Base-by-base conservation (phyloP, 495 filamentous ascomycete species). In the Podospora australis region DNA sequence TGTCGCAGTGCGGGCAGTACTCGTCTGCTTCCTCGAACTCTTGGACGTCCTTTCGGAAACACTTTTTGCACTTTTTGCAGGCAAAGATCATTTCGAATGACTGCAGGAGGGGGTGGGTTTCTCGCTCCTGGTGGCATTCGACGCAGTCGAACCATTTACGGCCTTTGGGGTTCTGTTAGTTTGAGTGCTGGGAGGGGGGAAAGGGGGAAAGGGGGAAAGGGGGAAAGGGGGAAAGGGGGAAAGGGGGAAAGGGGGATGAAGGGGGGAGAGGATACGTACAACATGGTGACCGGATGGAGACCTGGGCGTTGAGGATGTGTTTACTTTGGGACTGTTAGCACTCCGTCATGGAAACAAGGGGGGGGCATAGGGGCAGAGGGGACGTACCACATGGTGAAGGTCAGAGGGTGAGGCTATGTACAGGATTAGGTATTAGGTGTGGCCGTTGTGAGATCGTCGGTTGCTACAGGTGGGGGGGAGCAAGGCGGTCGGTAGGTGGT, bases 1-100 rank as follows among this genome's bases (percentile, higher is more conserved):
- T 98, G 66, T 98, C 92, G 74, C 92, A 98, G 70, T 96, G 86
- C n/a, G 92, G 94, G 71, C 92, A 97, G 72, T 95, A 97, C 68
- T 98, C 94, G 73, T 98, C 94, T 64, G 88, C 87, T 54, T 96
- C 94, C 57, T 98, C 92, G 60, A 95, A 96, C 63, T 96, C 86
- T 43, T 78, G 66, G 14, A 83, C 81, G 57, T 96, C 86, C 70
- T 97, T 98, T 39, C 92, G 85, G 76, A 98, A 98, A 66, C 82
- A 88, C 72, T 96, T 97, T 55, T 84, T 87, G 80, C 92, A 98
- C 72, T 98, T 98, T 50, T 98, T 98, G 78, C 92, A 98, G 21
- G 85, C 89, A 59, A 98, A 96, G 0, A 63, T 84, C 90, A 98
- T 94, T 53, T 97, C 94, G 54, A 80, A 72, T 32, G 71, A 72